These are phyloP conservation scores for Dictyostelium discoideum DNA, from an alignment of 78 protist genomes.

Conservation along the genomic window DNA sequence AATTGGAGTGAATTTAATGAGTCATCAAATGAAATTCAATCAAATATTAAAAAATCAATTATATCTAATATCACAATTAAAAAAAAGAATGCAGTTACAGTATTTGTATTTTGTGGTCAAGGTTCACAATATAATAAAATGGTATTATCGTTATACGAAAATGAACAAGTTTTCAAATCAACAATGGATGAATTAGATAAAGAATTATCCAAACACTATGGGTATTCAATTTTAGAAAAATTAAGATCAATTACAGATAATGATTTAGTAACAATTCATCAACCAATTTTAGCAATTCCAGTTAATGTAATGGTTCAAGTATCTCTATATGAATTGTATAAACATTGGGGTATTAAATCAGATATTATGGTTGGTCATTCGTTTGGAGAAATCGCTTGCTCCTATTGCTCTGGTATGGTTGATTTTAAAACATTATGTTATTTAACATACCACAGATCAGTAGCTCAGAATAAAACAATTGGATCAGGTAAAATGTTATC, in stretches of 20 bases:
- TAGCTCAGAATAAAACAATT: conserved; percentile 6
- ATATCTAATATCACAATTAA: neutral
- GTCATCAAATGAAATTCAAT: neutral
- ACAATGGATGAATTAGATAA: neutral
- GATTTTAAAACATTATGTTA: neutral
- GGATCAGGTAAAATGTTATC: conserved; percentile 41
- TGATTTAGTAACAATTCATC: neutral
- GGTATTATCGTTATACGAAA: neutral
- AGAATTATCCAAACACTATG: neutral
- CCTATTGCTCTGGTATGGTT: conserved; percentile 12
- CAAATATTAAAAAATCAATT: too few relatives aligned
- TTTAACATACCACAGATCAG: neutral
- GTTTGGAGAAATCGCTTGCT: conserved; percentile 9
- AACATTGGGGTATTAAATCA: conserved; percentile 26
- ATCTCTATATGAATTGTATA: neutral
- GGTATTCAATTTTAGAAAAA: neutral
- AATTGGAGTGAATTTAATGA: conserved; percentile 1
- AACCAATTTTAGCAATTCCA: conserved; percentile 10
- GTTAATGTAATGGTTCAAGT: neutral
- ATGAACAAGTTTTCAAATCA: neutral
- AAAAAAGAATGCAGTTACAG: neutral
- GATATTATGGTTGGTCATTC: neutral
- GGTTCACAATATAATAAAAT: conserved; percentile 63
- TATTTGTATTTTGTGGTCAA: conserved; percentile 56
- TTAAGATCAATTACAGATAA: neutral